Percentiles rank a stretch among this genome's conserved stretches.
Conservation (phyloP, 768 basidiomycete species). For the Lactarius hengduanensis region DNA sequence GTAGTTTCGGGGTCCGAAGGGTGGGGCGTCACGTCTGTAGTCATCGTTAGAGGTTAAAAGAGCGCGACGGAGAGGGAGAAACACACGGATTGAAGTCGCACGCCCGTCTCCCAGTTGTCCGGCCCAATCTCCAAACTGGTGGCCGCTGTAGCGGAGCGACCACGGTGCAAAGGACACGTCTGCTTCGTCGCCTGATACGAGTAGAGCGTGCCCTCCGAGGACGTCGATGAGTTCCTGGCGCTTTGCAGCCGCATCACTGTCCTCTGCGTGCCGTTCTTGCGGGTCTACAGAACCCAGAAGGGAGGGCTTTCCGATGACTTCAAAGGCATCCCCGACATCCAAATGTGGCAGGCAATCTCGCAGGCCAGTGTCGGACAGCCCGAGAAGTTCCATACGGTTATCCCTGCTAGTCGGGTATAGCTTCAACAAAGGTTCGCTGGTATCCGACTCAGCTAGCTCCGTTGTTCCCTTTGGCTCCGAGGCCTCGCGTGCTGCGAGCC, state of each 20-base stretch:
- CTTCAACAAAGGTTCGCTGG: slow-evolving; percentile 38
- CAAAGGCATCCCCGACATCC: slow-evolving; percentile 82
- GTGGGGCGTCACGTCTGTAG: slow-evolving; percentile 73
- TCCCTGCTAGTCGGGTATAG: slow-evolving; percentile 52
- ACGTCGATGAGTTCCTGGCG: slow-evolving; percentile 79
- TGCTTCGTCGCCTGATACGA: slow-evolving; percentile 48
- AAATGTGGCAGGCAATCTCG: slow-evolving; percentile 80
- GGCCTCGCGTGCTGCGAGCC: slow-evolving; percentile 69
- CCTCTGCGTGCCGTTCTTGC: slow-evolving; percentile 34
- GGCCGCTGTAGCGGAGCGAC: slow-evolving; percentile 89
- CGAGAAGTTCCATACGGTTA: slow-evolving; percentile 60
- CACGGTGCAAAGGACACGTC: slow-evolving; percentile 55
- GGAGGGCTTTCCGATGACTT: slow-evolving; percentile 58
- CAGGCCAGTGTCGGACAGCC: slow-evolving; percentile 64
- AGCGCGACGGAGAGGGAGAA: slow-evolving; percentile 1
- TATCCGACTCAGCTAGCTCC: slow-evolving; percentile 30
- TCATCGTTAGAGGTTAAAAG: background rate
- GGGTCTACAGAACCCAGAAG: slow-evolving; percentile 38
- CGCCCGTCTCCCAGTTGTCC: slow-evolving; percentile 96
- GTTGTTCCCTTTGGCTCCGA: slow-evolving; percentile 36
- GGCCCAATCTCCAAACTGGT: slow-evolving; percentile 88
- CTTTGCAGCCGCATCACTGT: slow-evolving; percentile 40
- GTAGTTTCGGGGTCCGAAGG: slow-evolving; percentile 51
- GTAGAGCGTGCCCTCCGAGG: slow-evolving; percentile 70
- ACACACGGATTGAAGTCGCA: slow-evolving; percentile 79